These are phyloP conservation scores for Pterula multifida DNA, from an alignment of 1,284 basidiomycete species.

Conservation along the genomic window DNA sequence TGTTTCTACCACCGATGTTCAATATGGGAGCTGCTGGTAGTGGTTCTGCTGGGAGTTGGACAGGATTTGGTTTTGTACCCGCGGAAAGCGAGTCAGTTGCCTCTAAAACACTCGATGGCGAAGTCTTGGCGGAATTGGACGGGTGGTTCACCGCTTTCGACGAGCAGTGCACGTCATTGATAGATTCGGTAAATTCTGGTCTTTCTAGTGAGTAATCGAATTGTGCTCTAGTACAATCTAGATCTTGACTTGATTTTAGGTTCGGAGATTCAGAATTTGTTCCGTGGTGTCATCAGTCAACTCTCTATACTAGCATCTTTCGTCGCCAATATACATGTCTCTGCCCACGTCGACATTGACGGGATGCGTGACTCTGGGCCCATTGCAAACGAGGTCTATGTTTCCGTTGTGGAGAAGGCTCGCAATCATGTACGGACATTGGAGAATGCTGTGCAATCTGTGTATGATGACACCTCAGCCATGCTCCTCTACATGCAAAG, in stretches of 20 bases:
- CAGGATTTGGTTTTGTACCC: slow-evolving; percentile 63
- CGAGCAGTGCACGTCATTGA: slow-evolving; percentile 29
- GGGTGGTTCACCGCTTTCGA: slow-evolving; percentile 35
- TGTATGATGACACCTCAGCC: slow-evolving; percentile 56
- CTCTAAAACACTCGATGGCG: slow-evolving; percentile 26
- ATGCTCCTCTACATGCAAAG: slow-evolving; percentile 46
- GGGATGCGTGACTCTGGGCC: slow-evolving; percentile 41
- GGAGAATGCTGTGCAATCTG: slow-evolving; percentile 53
- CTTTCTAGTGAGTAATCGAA: slow-evolving; percentile 27
- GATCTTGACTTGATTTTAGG: slow-evolving; percentile 13
- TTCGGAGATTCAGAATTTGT: slow-evolving; percentile 5
- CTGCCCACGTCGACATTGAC: slow-evolving; percentile 67
- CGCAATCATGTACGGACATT: slow-evolving; percentile 53
- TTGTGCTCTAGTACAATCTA: neutral
- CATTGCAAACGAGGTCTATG: slow-evolving; percentile 36
- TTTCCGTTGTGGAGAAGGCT: slow-evolving; percentile 52
- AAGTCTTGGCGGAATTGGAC: slow-evolving; percentile 42
- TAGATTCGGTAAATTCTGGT: slow-evolving; percentile 23
- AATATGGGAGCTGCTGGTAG: slow-evolving; percentile 66
- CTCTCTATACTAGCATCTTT: slow-evolving; percentile 44
- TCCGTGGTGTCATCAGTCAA: slow-evolving; percentile 32
- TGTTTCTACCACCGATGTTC: slow-evolving; percentile 50
- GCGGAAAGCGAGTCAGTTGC: slow-evolving; percentile 23
- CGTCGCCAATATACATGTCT: slow-evolving; percentile 60
- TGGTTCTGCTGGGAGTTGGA: slow-evolving; percentile 59